phyloP scores from a whole-genome alignment of 1,139 yeast genomes.

The Geotrichum carabidarum region DNA sequence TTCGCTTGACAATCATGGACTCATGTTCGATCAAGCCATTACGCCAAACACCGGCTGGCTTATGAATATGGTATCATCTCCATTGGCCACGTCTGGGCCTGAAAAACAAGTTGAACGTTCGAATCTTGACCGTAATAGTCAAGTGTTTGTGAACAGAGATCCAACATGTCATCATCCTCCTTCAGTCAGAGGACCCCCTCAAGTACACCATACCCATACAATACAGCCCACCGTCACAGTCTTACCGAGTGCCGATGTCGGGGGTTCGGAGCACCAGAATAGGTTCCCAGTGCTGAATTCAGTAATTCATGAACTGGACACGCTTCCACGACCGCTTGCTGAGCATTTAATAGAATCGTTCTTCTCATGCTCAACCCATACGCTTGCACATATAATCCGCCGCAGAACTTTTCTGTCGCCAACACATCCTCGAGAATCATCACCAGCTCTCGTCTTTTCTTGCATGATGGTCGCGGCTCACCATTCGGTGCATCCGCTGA shows the following conservation, averaged over 20 bases:
- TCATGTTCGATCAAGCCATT: constrained; percentile 13
- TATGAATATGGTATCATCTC: constrained; percentile 11
- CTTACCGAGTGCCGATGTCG: background rate
- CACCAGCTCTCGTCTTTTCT: constrained; percentile 36
- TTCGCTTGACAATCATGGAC: constrained; percentile 5
- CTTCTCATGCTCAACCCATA: constrained; percentile 26
- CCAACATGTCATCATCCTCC: background rate
- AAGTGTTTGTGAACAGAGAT: background rate
- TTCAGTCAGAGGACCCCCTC: background rate
- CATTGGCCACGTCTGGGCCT: constrained; percentile 3
- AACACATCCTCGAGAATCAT: constrained; percentile 33
- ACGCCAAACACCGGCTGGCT: constrained; percentile 19
- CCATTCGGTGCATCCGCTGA: constrained; percentile 39
- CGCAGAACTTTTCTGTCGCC: constrained; percentile 23
- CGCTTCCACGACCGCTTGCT: constrained; percentile 13
- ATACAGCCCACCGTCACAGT: background rate
- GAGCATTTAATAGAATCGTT: constrained; percentile 23
- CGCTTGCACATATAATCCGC: constrained; percentile 26
- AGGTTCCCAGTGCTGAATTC: constrained; percentile 33
- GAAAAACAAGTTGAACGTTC: background rate
- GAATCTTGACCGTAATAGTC: background rate
- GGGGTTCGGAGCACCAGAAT: background rate
- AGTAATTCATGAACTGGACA: constrained; percentile 21
- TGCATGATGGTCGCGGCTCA: constrained; percentile 39
- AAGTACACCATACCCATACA: background rate